Evolutionary conservation across 805 yeast genomes (phyloP).

Genomic region (Spencermartinsiella europaea): DNA sequence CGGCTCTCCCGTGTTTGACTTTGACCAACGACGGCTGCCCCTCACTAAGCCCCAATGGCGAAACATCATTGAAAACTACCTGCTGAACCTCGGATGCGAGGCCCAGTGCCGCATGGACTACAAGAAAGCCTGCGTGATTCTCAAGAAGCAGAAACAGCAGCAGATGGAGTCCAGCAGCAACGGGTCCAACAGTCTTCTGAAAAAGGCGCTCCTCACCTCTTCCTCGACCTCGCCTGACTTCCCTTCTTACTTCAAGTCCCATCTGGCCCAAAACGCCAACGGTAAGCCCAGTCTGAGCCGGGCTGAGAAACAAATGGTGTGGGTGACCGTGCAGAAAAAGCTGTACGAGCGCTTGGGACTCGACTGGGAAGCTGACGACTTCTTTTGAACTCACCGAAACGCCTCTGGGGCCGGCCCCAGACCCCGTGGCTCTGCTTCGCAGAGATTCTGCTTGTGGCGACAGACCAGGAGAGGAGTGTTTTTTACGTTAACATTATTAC

Average conservation of each 20-base stretch:
- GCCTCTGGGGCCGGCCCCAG: background rate
- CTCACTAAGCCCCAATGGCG: slow-evolving; percentile 64
- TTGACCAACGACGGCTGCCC: slow-evolving; percentile 6
- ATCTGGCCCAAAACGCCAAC: slow-evolving; percentile 18
- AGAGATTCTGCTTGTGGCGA: no score
- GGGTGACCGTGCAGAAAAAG: slow-evolving; percentile 59
- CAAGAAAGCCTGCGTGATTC: slow-evolving; percentile 39
- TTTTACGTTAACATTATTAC: no score
- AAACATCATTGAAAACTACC: slow-evolving; percentile 63
- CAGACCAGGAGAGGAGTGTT: no score
- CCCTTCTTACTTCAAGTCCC: slow-evolving; percentile 21
- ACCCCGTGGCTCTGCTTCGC: no score
- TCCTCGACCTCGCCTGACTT: slow-evolving; percentile 26
- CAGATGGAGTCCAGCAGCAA: slow-evolving; percentile 4
- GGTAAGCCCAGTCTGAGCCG: slow-evolving; percentile 37
- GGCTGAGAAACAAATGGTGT: slow-evolving; percentile 53
- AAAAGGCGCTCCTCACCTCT: slow-evolving; percentile 31
- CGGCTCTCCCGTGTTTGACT: slow-evolving; percentile 14
- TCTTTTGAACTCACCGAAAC: slow-evolving; percentile 13
- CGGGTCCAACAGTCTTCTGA: slow-evolving; percentile 25
- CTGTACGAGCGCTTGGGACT: slow-evolving; percentile 56
- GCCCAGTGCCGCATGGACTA: slow-evolving; percentile 62
- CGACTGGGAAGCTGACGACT: slow-evolving; percentile 44
- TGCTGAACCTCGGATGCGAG: slow-evolving; percentile 26
- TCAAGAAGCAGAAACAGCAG: slow-evolving; percentile 19